Evolutionary conservation across 495 filamentous ascomycete genomes (phyloP), one percentile per base, ranked within the genome.

Genomic region (Penicillium odoratum): DNA sequence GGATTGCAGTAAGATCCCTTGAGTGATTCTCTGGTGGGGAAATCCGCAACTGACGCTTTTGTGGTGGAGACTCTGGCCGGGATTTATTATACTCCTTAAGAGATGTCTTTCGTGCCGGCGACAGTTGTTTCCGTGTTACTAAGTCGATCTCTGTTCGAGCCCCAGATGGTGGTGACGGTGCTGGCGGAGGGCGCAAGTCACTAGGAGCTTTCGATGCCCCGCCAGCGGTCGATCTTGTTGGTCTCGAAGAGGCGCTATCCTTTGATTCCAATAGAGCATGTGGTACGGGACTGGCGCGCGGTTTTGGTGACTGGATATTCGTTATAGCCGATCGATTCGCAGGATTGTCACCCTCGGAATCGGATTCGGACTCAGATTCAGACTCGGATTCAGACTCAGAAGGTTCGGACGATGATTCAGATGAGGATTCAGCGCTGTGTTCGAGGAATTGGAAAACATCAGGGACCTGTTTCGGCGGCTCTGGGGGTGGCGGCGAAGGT

Each of bases 371-470:
- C 30, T 51, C n/a, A 4, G 51, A 53, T 34, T 36, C 40, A 4
- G 49, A 51, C 30, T 51, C n/a, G 1, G 51, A 53, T 34, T 36
- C 40, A 4, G 67, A 51, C 43, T 56, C 53, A 36, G 60, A 67
- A n/a, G 59, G 56, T 15, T 62, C 63, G 10, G 53, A 61, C 10
- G 66, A 66, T 18, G 62, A 65, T 10, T 4, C 33, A 36, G 62
- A 60, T 16, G 67, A 59, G 2, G 66, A 61, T 5, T 66, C 65
- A 26, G 66, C 66, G 33, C 66, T 62, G 15, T 67, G 51, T 8
- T 78, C 71, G 0, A 79, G 66, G 30, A 71, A 79, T 46, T 79
- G 69, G 58, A 79, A 79, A 8, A 79, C 76, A 59, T 77, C 71
- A 5, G 72, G 73, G 15, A 60, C 53, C 25, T 64, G 69, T 25